Percentiles rank a stretch among this genome's conserved stretches.
These are phyloP conservation scores for Mucor ambiguus DNA, from an alignment of 371 early-diverging fungal genomes.

Conservation along the genomic window DNA sequence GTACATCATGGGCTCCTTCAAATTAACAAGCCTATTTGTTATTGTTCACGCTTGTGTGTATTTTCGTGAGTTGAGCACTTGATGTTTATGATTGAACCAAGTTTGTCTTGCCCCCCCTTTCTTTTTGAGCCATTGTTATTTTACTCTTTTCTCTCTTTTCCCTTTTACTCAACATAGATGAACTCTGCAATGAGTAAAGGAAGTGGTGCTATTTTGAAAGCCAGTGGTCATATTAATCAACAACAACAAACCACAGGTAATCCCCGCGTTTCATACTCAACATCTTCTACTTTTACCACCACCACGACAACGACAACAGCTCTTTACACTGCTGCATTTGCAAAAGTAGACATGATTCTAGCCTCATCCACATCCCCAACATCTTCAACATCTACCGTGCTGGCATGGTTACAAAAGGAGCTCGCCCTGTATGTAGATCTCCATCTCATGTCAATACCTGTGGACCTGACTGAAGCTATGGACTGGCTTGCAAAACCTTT, in stretches of 20 bases:
- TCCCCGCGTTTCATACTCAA: constrained; percentile 15
- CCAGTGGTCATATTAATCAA: constrained; percentile 1
- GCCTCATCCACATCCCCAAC: background rate
- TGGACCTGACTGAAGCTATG: constrained; percentile 11
- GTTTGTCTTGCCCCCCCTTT: background rate
- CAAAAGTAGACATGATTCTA: constrained; percentile 7
- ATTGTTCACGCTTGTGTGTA: background rate
- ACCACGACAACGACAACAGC: background rate
- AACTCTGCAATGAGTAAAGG: constrained; percentile 2
- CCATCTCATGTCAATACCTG: constrained; percentile 20
- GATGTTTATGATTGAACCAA: constrained; percentile 8
- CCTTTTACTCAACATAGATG: background rate
- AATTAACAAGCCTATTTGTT: constrained; percentile 8
- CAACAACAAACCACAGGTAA: background rate
- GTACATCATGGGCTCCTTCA: background rate
- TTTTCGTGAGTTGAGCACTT: constrained; percentile 9
- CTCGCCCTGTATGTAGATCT: constrained; percentile 35
- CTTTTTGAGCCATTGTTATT: constrained; percentile 1
- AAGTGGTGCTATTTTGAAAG: constrained; percentile 7
- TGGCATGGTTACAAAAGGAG: constrained; percentile 46
- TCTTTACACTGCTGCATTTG: constrained; percentile 1
- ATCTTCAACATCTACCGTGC: constrained; percentile 28
- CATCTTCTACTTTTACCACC: constrained; percentile 4
- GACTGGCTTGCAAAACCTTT: constrained; percentile 27
- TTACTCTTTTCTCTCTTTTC: background rate